Evolutionary conservation across 805 yeast genomes (phyloP).

Genomic region (Schwanniomyces yamadae): DNA sequence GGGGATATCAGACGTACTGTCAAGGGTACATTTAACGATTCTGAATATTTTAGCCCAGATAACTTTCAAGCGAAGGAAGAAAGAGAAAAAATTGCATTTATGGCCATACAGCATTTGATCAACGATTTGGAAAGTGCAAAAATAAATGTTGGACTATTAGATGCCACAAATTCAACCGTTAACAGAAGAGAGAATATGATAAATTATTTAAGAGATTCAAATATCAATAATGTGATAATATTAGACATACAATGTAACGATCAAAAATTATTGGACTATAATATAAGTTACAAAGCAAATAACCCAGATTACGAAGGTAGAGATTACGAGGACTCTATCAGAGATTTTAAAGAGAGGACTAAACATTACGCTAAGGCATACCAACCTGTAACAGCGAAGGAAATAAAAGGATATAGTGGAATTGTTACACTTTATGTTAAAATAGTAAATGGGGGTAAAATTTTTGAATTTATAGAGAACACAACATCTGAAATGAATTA

Average conservation of each 20-base stretch:
- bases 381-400: constrained; percentile 27
- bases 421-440: constrained; percentile 21
- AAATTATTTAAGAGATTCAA: constrained; percentile 17
- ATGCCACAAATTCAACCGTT: constrained; percentile 43
- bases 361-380: constrained; percentile 45
- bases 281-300: constrained; percentile 62
- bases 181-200: constrained; percentile 34
- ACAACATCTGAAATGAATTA: not conserved
- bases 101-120: constrained; percentile 31
- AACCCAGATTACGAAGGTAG: constrained; percentile 59
- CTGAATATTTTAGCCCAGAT: constrained; percentile 40
- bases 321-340: constrained; percentile 51
- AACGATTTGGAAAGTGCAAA: constrained; percentile 24
- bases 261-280: constrained; percentile 50
- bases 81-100: constrained; percentile 36
- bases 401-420: constrained; percentile 17
- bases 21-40: constrained; percentile 23
- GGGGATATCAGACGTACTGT: constrained; percentile 49
- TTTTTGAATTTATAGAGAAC: not conserved
- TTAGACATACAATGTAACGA: constrained; percentile 63
- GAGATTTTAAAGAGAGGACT: constrained; percentile 60
- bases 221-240: constrained; percentile 44
- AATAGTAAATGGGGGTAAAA: constrained; percentile 28
- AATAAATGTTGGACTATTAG: constrained; percentile 39
- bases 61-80: constrained; percentile 28